Conservation (phyloP, 129 eudicot genomes). For the Heracleum sosnowskyi region DNA sequence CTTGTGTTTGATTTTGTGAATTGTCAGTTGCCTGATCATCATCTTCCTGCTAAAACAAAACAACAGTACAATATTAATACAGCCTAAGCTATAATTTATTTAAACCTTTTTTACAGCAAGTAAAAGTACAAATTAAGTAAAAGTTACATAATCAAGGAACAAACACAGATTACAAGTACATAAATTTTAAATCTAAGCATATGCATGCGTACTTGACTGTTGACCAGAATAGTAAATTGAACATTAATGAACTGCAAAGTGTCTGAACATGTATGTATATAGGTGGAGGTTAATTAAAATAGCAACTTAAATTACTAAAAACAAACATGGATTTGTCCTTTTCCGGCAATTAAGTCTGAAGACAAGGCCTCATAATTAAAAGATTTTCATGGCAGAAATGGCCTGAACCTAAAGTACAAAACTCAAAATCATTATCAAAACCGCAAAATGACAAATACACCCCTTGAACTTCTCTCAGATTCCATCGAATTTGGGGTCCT, state of each 20-base stretch:
- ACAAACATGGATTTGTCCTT: constrained; percentile 28
- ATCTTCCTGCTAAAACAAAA: constrained; percentile 27
- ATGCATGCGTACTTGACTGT: constrained; percentile 3
- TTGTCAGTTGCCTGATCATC: constrained; percentile 20
- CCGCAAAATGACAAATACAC: constrained; percentile 11
- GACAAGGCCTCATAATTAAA: constrained; percentile 11
- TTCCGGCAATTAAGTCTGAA: constrained; percentile 13
- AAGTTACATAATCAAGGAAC: background rate
- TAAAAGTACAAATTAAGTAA: background rate
- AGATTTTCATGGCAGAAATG: constrained; percentile 31
- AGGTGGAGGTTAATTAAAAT: constrained; percentile 5
- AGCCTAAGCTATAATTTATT: background rate
- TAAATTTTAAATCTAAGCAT: background rate
- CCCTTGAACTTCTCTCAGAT: background rate
- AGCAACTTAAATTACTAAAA: constrained; percentile 13
- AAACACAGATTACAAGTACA: background rate
- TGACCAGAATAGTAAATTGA: background rate
- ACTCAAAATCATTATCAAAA: constrained; percentile 1
- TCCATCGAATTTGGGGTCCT: background rate
- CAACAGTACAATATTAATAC: background rate
- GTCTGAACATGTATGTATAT: background rate
- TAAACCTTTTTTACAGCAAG: background rate
- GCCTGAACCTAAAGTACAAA: constrained; percentile 23
- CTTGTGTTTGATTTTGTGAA: constrained; percentile 26
- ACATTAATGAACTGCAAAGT: background rate